phyloP scores from a whole-genome alignment of 164 flowering plant genomes.

The Nymphaea colorata region DNA sequence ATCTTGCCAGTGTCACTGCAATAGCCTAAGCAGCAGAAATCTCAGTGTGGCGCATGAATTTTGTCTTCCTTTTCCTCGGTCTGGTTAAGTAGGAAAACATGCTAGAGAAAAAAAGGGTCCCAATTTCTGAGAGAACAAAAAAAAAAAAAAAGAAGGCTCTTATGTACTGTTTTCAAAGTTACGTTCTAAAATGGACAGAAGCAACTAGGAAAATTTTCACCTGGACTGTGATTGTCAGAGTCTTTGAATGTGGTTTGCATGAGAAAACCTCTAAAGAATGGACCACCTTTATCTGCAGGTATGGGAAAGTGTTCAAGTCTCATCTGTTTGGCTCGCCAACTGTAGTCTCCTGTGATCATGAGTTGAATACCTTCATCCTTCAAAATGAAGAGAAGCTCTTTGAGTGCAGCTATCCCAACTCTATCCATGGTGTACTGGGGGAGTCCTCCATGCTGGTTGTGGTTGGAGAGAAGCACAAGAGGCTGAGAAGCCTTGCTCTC shows the following conservation, averaged over 20 bases:
- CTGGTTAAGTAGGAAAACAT: too few relatives aligned
- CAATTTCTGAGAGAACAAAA: too few relatives aligned
- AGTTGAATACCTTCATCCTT: constrained; percentile 54
- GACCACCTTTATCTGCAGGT: constrained; percentile 22
- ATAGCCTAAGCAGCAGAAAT: too few relatives aligned
- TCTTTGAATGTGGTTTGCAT: neutral
- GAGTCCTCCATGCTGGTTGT: constrained; percentile 48
- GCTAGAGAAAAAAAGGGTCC: too few relatives aligned
- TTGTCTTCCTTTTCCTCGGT: too few relatives aligned
- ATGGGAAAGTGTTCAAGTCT: constrained; percentile 77
- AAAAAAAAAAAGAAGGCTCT: too few relatives aligned
- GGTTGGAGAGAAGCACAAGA: constrained; percentile 48
- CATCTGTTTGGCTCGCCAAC: constrained; percentile 82
- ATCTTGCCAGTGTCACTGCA: too few relatives aligned
- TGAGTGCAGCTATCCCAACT: constrained; percentile 51
- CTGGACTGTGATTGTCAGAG: neutral
- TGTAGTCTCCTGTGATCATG: constrained; percentile 79
- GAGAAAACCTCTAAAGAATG: neutral
- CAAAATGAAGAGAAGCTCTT: constrained; percentile 62
- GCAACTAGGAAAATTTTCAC: neutral
- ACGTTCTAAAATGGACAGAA: too few relatives aligned
- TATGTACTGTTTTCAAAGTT: too few relatives aligned
- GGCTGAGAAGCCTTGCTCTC: constrained; percentile 39
- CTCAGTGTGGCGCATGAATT: too few relatives aligned
- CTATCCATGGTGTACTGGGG: constrained; percentile 54